A percentile compares a stretch with the other conserved stretches of the same genome.
phyloP scores from a whole-genome alignment of 306 rosid genomes.

The Trifolium pratense region DNA sequence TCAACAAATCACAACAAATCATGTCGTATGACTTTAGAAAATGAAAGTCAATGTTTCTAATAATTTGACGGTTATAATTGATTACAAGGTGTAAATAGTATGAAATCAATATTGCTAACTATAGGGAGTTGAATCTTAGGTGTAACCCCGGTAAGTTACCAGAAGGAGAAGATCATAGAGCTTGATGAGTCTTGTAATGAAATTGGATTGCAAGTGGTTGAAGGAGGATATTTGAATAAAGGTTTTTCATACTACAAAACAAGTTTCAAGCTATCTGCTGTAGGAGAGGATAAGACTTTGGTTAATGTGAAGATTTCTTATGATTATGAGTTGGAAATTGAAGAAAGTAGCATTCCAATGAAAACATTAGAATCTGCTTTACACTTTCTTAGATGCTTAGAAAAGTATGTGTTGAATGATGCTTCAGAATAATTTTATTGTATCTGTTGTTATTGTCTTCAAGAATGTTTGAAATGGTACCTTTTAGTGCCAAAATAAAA shows the following conservation, averaged over 20 bases:
- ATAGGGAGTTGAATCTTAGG: constrained; percentile 20
- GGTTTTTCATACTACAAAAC: constrained; percentile 62
- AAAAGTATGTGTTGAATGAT: constrained; percentile 8
- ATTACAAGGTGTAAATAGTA: too few relatives aligned
- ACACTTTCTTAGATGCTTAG: constrained; percentile 23
- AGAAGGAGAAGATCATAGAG: constrained; percentile 61
- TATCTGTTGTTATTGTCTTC: too few relatives aligned
- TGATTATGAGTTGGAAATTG: constrained; percentile 40
- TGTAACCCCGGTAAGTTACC: constrained; percentile 32
- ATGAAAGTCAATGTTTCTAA: too few relatives aligned
- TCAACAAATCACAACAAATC: too few relatives aligned
- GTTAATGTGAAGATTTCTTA: constrained; percentile 56
- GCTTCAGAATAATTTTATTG: not conserved
- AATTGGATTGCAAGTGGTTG: constrained; percentile 56
- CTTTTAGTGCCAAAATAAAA: not conserved
- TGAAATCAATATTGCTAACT: not conserved
- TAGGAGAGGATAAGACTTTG: constrained; percentile 42
- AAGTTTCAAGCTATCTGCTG: constrained; percentile 48
- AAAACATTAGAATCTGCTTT: constrained; percentile 37
- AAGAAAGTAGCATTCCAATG: constrained; percentile 33
- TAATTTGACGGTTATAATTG: too few relatives aligned
- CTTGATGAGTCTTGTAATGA: constrained; percentile 51
- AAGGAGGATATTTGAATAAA: constrained; percentile 55
- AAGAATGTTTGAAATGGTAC: not conserved
- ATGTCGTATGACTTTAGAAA: too few relatives aligned